Conservation (phyloP, 1,139 yeast genomes). For the Candida sanyaensis region DNA sequence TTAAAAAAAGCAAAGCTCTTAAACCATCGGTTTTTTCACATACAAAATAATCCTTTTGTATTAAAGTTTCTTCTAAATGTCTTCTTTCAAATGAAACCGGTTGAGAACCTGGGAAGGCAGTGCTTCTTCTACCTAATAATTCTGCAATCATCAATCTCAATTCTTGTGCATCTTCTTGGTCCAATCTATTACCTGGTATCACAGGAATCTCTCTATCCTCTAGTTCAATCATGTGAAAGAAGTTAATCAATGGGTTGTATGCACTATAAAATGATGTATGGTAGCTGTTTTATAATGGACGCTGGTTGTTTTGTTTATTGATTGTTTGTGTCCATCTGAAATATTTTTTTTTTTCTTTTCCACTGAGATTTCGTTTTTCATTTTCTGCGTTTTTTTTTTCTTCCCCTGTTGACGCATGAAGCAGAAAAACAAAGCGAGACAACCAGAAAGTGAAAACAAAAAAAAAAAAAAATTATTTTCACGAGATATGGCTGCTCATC, state of each 20-base stretch:
- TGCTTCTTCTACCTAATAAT: conserved; percentile 55
- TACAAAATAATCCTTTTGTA: conserved; percentile 69
- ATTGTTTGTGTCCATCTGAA: conserved; percentile 2
- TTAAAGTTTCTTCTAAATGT: conserved; percentile 66
- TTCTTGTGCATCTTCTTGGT: conserved; percentile 68
- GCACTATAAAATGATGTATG: no score
- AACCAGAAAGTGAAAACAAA: no score
- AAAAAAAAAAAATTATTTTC: conserved; percentile 2
- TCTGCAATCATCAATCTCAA: conserved; percentile 71
- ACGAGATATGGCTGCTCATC: neutral
- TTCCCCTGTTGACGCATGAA: neutral
- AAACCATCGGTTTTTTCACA: conserved; percentile 97
- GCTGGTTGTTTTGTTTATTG: neutral
- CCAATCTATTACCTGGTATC: conserved; percentile 80
- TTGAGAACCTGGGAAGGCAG: conserved; percentile 84
- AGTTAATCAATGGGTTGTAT: neutral
- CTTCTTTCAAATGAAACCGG: conserved; percentile 86
- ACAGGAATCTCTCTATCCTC: conserved; percentile 70
- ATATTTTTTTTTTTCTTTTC: neutral
- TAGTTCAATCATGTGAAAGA: conserved; percentile 32
- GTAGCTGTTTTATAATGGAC: no score
- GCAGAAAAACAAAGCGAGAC: neutral
- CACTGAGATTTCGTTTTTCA: neutral
- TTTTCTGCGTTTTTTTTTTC: neutral
- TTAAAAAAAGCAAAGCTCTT: conserved; percentile 69